Base-by-base conservation (phyloP, 139 green algal species). In the Chlamydomonas schloesseri region DNA sequence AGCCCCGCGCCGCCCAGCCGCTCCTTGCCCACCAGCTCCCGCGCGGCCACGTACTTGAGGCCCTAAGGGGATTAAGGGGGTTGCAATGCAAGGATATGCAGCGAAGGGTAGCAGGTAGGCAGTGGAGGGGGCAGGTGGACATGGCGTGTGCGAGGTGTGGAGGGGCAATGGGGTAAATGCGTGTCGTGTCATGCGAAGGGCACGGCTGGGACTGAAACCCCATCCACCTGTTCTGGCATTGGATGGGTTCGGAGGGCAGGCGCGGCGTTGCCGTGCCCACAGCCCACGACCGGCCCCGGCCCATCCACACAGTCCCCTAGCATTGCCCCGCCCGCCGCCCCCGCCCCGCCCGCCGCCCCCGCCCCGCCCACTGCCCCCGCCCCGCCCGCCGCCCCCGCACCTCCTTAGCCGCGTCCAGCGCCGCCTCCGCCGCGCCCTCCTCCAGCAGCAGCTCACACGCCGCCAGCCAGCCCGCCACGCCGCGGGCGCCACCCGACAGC, bases 391-490 rank as follows among this genome's bases (percentile, higher is more conserved):
- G 0, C 29, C 55, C 3, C 65, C 36, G 2, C 55, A 90, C 91
- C 87, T 87, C 68, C 74, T 91, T 92, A 17, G 92, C 90, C 24
- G 92, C 92, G 55, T 91, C 89, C 77, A 95, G 85, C 13, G 92
- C 90, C n/a, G 88, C 92, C 67, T 87, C 53, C 20, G 83, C 69
- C 55, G 83, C 76, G 14, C 84, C 86, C 50, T 87, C 87, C 77
- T 94, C 84, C 84, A 93, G 74, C 68, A 89, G 68, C 84, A 93
- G 46, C 78, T 94, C 84, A 18, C 86, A 71, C 57, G 78, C 89
- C 73, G 75, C 81, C 68, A 84, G 34, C 87, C 89, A 93, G 29
- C 90, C 90, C 1, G 84, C 71, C 53, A 84, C 87, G 31, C 78
- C 89, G 31, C 77, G 57, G 2, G 62, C 83, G 10, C 82, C 89